Evolutionary conservation across 2,329 filamentous ascomycete species (phyloP), one percentile per base, ranked within the genome.

Genomic region (Ophiostoma quercus): DNA sequence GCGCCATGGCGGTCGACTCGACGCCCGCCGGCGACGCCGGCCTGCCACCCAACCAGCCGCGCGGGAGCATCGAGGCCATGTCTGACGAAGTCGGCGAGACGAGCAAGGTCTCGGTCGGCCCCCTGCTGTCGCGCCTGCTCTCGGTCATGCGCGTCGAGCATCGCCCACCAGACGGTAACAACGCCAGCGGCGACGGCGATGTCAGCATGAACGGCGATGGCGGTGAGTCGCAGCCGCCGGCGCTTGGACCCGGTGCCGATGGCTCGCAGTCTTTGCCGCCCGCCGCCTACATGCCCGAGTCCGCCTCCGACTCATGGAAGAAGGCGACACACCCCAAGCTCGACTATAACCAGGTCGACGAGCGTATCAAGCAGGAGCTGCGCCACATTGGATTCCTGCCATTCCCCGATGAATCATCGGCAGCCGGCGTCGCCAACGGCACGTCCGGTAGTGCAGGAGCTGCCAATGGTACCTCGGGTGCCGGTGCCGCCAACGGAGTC

Each of bases 361-460:
- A 97, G 76, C 92, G 95, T 66, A 87, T 97, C 68, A 92, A 96
- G 79, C 90, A 93, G 75, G 95, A 99, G 77, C 85, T 99, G 22
- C 89, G 91, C 16, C 92, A 97, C 79, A 92, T 97, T 71, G 95
- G 95, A 12, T 91, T 99, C 75, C 83, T 98, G 19, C 88, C 91
- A 81, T 73, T 76, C 8, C 75, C 74, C 2, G 75, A 76, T 16
- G 71, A 74, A 2, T 54, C 39, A 3, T 73, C 74, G 60, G 69
- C 70, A 41, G 63, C 71, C 71, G 67, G 67, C 67, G 72, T 74
- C 14, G 68, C 25, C 14, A 69, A 51, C 67, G 68, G 63, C 34
- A n/a, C 39, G 68, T 39, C 67, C 66, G 85, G 71, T 72, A 51
- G 68, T 34, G 29, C 41, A 19, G 66, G 62, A 16, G 66, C 67